Evolutionary conservation across 257 asterid genomes (phyloP).

Genomic region (Verbascum thapsus): DNA sequence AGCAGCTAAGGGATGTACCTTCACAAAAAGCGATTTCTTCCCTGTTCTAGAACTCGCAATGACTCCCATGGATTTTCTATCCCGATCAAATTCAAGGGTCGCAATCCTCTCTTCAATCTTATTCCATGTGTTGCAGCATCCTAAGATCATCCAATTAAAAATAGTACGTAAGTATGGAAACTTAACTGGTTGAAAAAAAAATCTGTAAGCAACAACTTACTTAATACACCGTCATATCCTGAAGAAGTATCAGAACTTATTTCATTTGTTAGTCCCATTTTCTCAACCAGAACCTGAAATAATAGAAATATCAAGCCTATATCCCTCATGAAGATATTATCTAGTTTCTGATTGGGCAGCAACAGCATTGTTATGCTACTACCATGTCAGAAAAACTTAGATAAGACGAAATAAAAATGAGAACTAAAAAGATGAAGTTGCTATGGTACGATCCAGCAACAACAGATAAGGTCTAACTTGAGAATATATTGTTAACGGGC

Average conservation of each 20-base stretch:
- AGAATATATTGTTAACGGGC: neutral
- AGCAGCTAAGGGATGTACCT: slow-evolving; percentile 37
- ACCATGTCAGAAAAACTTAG: neutral
- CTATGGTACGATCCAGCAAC: slow-evolving; percentile 4
- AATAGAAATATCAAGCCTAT: slow-evolving; percentile 24
- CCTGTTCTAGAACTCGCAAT: slow-evolving; percentile 52
- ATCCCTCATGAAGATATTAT: slow-evolving; percentile 8
- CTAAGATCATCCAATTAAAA: slow-evolving; percentile 43
- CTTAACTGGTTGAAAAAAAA: neutral
- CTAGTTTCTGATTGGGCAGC: neutral
- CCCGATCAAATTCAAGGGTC: slow-evolving; percentile 75
- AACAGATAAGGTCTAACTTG: neutral
- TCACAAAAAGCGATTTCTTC: slow-evolving; percentile 49
- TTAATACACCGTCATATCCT: slow-evolving; percentile 51
- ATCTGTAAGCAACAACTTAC: slow-evolving; percentile 50
- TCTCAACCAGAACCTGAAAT: slow-evolving; percentile 89
- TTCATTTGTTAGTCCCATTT: slow-evolving; percentile 88
- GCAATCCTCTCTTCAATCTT: slow-evolving; percentile 78
- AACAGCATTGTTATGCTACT: slow-evolving; percentile 1
- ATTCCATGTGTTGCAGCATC: slow-evolving; percentile 77
- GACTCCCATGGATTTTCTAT: slow-evolving; percentile 75
- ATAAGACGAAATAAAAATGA: slow-evolving; percentile 2
- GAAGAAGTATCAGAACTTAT: slow-evolving; percentile 53
- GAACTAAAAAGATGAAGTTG: slow-evolving; percentile 1
- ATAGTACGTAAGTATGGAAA: slow-evolving; percentile 34